A percentile compares a stretch with the other conserved stretches of the same genome.
Conservation (phyloP, 148 eudicot genomes). For the Selenicereus undatus region DNA sequence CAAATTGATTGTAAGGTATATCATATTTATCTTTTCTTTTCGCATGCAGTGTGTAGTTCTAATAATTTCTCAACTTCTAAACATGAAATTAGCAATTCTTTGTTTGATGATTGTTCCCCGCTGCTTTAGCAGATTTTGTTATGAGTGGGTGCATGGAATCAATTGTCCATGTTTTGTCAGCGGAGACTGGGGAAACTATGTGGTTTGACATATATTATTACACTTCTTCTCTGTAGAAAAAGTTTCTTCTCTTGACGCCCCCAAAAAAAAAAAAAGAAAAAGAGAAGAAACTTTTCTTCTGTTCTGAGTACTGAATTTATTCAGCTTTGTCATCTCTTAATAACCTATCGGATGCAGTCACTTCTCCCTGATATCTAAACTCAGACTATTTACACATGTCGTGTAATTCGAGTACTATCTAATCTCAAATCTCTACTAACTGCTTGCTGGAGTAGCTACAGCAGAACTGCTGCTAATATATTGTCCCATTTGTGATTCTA, state of each 20-base stretch:
- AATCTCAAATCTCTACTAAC: background rate
- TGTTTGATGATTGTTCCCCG: background rate
- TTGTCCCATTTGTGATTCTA: background rate
- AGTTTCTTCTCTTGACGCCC: background rate
- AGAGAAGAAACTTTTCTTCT: too few species aligned
- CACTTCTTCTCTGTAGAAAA: background rate
- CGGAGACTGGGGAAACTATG: too few species aligned
- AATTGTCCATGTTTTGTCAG: background rate
- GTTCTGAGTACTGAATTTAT: background rate
- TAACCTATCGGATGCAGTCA: background rate
- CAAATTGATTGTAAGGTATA: constrained; percentile 50
- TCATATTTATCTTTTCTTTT: background rate
- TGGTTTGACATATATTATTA: background rate
- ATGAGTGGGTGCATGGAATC: background rate
- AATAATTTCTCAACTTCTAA: background rate
- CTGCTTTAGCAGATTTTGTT: background rate
- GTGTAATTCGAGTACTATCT: background rate
- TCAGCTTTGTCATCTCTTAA: background rate
- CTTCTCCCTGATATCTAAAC: background rate
- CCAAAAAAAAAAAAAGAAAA: too few species aligned
- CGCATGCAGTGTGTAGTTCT: background rate
- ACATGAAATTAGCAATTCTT: background rate
- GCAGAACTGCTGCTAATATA: background rate
- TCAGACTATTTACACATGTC: background rate
- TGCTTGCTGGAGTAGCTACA: background rate